Evolutionary conservation across 352 stramenopile genomes (phyloP), one percentile per base, ranked within the genome.

Genomic region (Globisporangium heterothallicum): DNA sequence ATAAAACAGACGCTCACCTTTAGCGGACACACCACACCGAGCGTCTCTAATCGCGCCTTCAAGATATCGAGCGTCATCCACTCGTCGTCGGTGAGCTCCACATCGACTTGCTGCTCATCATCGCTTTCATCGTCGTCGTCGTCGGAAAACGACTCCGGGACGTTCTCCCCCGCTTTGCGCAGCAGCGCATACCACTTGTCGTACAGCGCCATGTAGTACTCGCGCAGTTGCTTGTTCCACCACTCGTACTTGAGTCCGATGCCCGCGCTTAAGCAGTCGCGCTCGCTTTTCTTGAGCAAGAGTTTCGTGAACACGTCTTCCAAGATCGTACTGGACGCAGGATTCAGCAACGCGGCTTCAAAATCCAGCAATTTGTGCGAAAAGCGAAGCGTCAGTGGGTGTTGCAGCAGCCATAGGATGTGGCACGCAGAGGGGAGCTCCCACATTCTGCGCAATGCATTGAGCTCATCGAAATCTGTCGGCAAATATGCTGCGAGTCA

Each of bases 241-340:
- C 80, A 92, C 60, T 90, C 78, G 56, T 94, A 94, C 67, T 88
- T 86, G 41, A 94, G 78, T 2, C 81, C 80, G 27, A 91, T 78
- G 16, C 83, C 83, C 32, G 77, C 72, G 18, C 68, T 75, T n/a
- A 92, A 53, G 51, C 76, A 88, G 24, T 80, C 74, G 26, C 83
- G 77, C 56, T 92, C 81, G 51, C 77, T 91, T 55, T 94, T 91
- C 56, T 86, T 84, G 6, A 92, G 68, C 56, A 94, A 45, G 10
- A 94, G 61, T 58, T 92, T 94, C 16, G 84, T 94, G 40, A 94
- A 91, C 25, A 92, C 79, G 42, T 92, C 81, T 52, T 94, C 84
- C 21, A 94, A 62, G 18, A 94, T 59, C 6, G 66, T 70, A 46
- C 73, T 88, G n/a, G 70, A 69, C 58, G 74, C 64, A 0, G 84